Conservation (phyloP, 805 yeast species). For the Teunomyces atbi region DNA sequence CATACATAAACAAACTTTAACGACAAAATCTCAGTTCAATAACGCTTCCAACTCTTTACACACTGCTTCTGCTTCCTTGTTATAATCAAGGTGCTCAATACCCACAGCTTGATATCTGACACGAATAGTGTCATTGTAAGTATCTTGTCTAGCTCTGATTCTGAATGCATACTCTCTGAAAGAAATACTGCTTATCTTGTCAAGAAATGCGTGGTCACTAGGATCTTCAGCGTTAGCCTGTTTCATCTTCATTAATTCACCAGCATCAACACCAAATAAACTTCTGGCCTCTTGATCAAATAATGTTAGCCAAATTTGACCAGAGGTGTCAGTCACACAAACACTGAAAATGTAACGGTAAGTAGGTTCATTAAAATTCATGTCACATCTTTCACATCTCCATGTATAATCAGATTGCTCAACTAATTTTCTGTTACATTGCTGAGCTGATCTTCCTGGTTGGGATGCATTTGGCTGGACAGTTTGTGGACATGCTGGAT, state of each 20-base stretch:
- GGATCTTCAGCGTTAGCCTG: constrained; percentile 34
- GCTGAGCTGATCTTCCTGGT: constrained; percentile 23
- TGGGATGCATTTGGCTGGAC: constrained; percentile 17
- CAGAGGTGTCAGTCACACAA: constrained; percentile 76
- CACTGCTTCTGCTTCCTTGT: constrained; percentile 59
- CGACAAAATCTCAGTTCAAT: constrained; percentile 15
- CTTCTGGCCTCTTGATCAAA: constrained; percentile 82
- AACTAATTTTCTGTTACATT: constrained; percentile 80
- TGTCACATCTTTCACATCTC: constrained; percentile 93
- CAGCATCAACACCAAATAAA: constrained; percentile 64
- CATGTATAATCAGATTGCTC: constrained; percentile 70
- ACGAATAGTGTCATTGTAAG: constrained; percentile 73
- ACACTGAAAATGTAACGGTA: constrained; percentile 79
- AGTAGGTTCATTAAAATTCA: constrained; percentile 62
- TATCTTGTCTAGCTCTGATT: constrained; percentile 78
- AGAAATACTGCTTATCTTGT: constrained; percentile 45
- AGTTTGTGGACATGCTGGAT: constrained; percentile 82
- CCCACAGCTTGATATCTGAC: constrained; percentile 70
- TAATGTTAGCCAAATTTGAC: constrained; percentile 80
- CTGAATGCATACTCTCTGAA: constrained; percentile 75
- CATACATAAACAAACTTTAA: constrained; percentile 1
- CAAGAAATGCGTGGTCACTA: constrained; percentile 35
- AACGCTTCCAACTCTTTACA: constrained; percentile 43
- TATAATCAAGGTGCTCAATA: constrained; percentile 52
- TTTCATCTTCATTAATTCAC: constrained; percentile 51